Evolutionary conservation across 2,329 filamentous ascomycete genomes (phyloP), one percentile per base, ranked within the genome.

Genomic region (Fusarium mundagurra): DNA sequence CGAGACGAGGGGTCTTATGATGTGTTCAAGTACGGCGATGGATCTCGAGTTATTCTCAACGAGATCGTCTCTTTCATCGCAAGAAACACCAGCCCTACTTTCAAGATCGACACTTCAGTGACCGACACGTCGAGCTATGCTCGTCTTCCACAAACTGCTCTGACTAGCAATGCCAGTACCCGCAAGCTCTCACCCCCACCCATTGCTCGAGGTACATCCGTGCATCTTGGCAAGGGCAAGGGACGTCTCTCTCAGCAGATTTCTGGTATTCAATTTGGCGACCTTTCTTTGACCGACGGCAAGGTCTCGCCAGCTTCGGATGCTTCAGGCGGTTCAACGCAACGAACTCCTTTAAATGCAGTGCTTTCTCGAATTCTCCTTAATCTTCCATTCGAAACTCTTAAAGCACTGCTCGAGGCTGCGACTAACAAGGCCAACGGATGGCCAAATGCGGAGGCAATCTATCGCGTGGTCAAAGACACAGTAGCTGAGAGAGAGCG

Each of bases 241-340:
- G 79, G 78, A 13, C 85, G 83, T 60, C 81, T 89, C 58, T 86
- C 87, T 54, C 82, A 82, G 44, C 88, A 90, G 33, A 83, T 93
- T 17, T 88, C 87, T 69, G 88, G 86, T 70, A 93, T 94, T 60
- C 89, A 91, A 69, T 94, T 94, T 77, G 92, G 92, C n/a, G 92
- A 94, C 73, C 83, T 92, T 27, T 84, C 89, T 76, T 57, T 83
- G 71, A 67, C 76, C 0, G 80, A 82, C 29, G 76, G 76, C 29
- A 66, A 77, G 29, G 73, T 72, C 38, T 76, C 72, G 14, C 50
- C 75, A 16, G 74, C 74, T 13, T 80, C 83, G 7, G 83, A 83
- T 41, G 79, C 76, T 45, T 80, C 79, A 12, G 79, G 75, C 27
- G 75, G 75, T 11, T 68, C 76, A 13, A 77, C 72, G 36, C 78